phyloP scores from a whole-genome alignment of 169 alveolate genomes.

The Babesia bigemina region DNA sequence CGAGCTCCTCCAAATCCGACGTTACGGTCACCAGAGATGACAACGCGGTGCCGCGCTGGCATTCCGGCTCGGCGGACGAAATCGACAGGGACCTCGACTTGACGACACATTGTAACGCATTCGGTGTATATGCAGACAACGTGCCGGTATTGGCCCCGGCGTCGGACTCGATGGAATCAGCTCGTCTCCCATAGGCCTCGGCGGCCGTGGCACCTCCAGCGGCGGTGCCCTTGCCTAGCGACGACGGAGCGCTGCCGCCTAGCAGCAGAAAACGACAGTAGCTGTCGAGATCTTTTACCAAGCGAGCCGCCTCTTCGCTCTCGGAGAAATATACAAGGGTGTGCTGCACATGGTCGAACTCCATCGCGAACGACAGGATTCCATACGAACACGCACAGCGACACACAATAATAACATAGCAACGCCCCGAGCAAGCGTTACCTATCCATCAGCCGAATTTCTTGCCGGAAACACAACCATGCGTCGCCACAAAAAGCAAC shows the following conservation, averaged over 20 bases:
- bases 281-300: background rate
- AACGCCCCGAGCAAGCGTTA: background rate
- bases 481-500: too few species aligned
- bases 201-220: background rate
- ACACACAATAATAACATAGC: background rate
- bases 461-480: too few species aligned
- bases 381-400: background rate
- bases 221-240: background rate
- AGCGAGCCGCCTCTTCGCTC: slow-evolving; percentile 22
- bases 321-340: slow-evolving; percentile 23
- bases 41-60: background rate
- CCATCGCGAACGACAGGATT: slow-evolving; percentile 14
- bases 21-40: slow-evolving; percentile 1
- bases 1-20: slow-evolving; percentile 3
- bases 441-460: too few species aligned
- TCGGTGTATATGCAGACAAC: background rate
- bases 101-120: background rate
- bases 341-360: slow-evolving; percentile 30
- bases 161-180: background rate
- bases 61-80: background rate
- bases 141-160: background rate
- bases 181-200: background rate
- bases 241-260: background rate
- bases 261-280: background rate
- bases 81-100: background rate